Conservation (phyloP, 306 rosid species). For the Pyrus pyrifolia region DNA sequence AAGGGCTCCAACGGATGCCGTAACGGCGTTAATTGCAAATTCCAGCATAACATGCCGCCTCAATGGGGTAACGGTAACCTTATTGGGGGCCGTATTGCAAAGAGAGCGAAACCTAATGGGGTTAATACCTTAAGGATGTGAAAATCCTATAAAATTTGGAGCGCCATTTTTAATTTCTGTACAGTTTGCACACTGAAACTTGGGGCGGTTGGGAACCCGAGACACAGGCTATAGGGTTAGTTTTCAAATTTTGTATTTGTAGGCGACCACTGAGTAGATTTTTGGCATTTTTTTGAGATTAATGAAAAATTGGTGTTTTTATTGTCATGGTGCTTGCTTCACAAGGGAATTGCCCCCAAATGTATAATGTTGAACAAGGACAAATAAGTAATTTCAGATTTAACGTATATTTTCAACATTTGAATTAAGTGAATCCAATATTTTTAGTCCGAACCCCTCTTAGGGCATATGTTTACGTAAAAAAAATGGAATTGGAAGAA, state of each 20-base stretch:
- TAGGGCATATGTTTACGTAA: no score
- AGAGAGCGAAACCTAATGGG: constrained; percentile 44
- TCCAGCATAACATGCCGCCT: constrained; percentile 37
- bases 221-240: background rate
- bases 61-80: constrained; percentile 18
- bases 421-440: no score
- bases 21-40: constrained; percentile 54
- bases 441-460: no score
- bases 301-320: background rate
- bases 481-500: no score
- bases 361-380: background rate
- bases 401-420: background rate
- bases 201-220: background rate
- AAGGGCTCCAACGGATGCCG: constrained; percentile 60
- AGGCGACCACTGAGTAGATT: no score
- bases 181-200: background rate
- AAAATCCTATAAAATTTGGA: background rate
- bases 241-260: background rate
- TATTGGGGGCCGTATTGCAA: constrained; percentile 29
- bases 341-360: background rate
- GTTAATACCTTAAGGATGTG: constrained; percentile 22
- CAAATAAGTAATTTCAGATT: background rate
- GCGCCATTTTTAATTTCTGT: background rate
- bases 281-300: background rate
- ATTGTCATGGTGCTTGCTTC: no score